Evolutionary conservation across 345 rosid species (phyloP), one percentile per base, ranked within the genome.

Genomic region (Pistacia integerrima): DNA sequence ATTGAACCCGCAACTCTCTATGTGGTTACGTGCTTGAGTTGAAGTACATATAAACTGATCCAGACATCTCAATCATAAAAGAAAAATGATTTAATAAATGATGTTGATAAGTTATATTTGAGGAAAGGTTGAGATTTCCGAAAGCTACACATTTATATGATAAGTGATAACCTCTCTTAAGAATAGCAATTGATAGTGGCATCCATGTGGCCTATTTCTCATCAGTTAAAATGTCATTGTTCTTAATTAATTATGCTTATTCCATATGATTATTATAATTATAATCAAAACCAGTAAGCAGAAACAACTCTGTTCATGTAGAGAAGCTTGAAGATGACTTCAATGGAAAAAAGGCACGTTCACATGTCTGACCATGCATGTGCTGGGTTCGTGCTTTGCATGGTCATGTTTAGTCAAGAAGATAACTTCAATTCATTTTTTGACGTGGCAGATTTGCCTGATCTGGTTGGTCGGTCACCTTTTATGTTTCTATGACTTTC

Each of bases 391-490:
- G 12, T 20, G 25, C 25, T 25, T 25, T 25, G 17, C 30, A 46
- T 61, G 76, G 68, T 62, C 11, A 5, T 60, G 8, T 38, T 38
- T 60, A 2, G 76, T 51, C 13, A 35, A 52, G 70, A 54, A 64
- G 62, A 52, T 33, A 7, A 49, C 51, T 64, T 74, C 20, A 63
- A 74, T 64, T 11, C 72, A 20, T 33, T 6, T 11, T 33, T 44
- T 58, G 73, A 66, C 64, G 22, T 75, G 57, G 78, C 73, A 2
- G 73, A 75, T 75, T 75, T 20, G 12, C 22, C 36, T n/a, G 61
- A 52, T 74, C 48, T 52, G 70, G 70, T 74, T 74, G 70, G 69
- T 74, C 22, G 20, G 76, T 41, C 59, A 4, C 44, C 4, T 9
- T 6, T 7, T 49, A 2, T 5, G 13, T 5, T 44, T 35, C 4